phyloP scores from a whole-genome alignment of 1,284 basidiomycete species.

The Gymnopus androsaceus region DNA sequence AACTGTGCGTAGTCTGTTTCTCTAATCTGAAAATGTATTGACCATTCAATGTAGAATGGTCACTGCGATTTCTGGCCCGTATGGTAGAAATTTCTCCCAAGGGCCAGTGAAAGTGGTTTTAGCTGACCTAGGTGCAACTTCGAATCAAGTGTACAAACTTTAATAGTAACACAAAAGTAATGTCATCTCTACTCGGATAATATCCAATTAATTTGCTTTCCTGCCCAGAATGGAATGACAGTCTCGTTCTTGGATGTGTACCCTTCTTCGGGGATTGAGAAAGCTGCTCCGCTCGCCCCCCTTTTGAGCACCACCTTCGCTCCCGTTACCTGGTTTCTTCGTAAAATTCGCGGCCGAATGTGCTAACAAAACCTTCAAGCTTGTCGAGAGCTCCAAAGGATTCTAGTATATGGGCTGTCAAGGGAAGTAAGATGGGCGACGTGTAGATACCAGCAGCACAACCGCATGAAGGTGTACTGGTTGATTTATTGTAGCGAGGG shows the following conservation, averaged over 20 bases:
- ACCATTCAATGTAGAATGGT: conserved; percentile 59
- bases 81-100: conserved; percentile 74
- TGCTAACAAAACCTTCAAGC: conserved; percentile 78
- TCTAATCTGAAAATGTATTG: conserved; percentile 12
- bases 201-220: conserved; percentile 82
- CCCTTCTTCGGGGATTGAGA: conserved; percentile 45
- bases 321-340: conserved; percentile 34
- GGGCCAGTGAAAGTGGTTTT: conserved; percentile 71
- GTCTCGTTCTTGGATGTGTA: conserved; percentile 56
- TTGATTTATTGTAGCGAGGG: conserved; percentile 79
- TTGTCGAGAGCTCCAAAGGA: conserved; percentile 83
- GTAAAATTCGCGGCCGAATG: conserved; percentile 83
- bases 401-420: conserved; percentile 84
- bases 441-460: conserved; percentile 97
- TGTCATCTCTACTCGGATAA: conserved; percentile 42
- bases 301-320: conserved; percentile 26
- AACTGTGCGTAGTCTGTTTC: conserved; percentile 54
- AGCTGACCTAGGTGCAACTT: conserved; percentile 60
- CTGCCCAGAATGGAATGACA: conserved; percentile 92
- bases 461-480: conserved; percentile 66
- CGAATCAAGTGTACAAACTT: conserved; percentile 71
- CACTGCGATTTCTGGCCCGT: conserved; percentile 70
- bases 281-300: not conserved
- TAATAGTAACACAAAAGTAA: conserved; percentile 26
- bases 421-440: conserved; percentile 85